Base-by-base conservation (phyloP, 768 basidiomycete species). In the Suillus hirtellus region DNA sequence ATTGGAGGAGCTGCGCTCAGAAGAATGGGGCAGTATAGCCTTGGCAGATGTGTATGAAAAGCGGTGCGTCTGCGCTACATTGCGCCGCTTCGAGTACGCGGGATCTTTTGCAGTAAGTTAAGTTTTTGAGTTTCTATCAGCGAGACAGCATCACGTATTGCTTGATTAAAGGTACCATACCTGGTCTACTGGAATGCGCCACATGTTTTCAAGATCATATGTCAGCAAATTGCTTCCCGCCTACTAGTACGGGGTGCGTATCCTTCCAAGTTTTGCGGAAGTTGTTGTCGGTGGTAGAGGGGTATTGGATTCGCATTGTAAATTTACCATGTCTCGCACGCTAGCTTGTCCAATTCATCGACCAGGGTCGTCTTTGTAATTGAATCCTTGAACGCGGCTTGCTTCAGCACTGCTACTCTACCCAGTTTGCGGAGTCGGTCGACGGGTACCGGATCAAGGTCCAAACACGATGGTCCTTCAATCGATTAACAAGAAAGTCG, bases 331-430 rank as follows among this genome's bases (percentile, higher is more conserved):
- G 24, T 58, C 42, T 43, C 40, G 55, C 56, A 42, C 17, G 24
- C 40, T 37, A 42, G 21, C 56, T 11, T 53, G 52, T n/a, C 52
- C 52, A 53, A 53, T 35, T n/a, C 34, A 53, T 53, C 52, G 52
- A 53, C 17, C 50, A 53, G 34, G 12, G 34, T 43, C 56, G 17
- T 58, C 40, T 27, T 42, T 11, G 56, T 58, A 19, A 40, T 24
- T 40, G 55, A 24, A 56, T 58, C 15, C 27, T 58, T 42, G 15
- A 58, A 58, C 24, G 38, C 31, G 6, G 5, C 56, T 58, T 24
- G 24, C 17, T 24, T 27, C 40, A 56, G 38, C 15, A 38, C 21
- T 42, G 27, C 56, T 58, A 58, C 27, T 58, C 40, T 11, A 11
- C 24, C 24, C 15, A 17, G 21, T n/a, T 58, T 58, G 31, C 31